phyloP scores from a whole-genome alignment of 768 basidiomycete species.

The Saitozyma podzolica region DNA sequence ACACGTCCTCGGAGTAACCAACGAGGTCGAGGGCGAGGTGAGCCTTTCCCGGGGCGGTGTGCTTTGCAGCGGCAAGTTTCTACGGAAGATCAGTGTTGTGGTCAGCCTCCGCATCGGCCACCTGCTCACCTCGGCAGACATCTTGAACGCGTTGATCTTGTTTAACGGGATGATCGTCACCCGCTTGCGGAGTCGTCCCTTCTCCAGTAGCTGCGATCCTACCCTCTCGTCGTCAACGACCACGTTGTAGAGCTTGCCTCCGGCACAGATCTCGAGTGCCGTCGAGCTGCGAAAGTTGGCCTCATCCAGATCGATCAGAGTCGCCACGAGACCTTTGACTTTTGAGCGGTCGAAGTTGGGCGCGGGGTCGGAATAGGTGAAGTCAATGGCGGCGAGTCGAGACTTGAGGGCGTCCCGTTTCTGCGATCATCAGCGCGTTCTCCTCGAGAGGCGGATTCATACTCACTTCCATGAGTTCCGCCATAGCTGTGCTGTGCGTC shows the following conservation, averaged over 20 bases:
- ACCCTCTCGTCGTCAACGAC: conserved; percentile 88
- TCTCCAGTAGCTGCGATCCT: conserved; percentile 78
- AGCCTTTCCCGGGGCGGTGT: conserved; percentile 75
- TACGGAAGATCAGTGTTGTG: conserved; percentile 50
- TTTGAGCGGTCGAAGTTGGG: conserved; percentile 77
- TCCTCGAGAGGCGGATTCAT: neutral
- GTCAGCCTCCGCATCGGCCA: neutral
- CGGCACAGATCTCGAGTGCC: conserved; percentile 89
- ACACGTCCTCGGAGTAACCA: conserved; percentile 74
- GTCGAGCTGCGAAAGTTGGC: conserved; percentile 76
- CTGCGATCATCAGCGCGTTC: conserved; percentile 11
- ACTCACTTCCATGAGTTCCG: conserved; percentile 65
- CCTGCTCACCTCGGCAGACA: conserved; percentile 58
- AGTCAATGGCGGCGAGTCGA: conserved; percentile 70
- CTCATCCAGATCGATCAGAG: conserved; percentile 73
- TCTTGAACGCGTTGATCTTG: conserved; percentile 72
- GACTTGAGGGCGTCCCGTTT: conserved; percentile 59
- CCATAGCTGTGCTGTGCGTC: conserved; percentile 61
- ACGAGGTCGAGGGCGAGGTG: conserved; percentile 85
- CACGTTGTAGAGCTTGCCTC: conserved; percentile 85
- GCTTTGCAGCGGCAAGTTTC: conserved; percentile 74
- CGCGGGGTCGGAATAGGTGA: conserved; percentile 74
- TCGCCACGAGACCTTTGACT: conserved; percentile 89
- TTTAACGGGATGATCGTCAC: conserved; percentile 92
- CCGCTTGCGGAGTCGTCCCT: conserved; percentile 75